Base-by-base conservation (phyloP, 495 filamentous ascomycete species). In the Thermothielavioides terrestris region DNA sequence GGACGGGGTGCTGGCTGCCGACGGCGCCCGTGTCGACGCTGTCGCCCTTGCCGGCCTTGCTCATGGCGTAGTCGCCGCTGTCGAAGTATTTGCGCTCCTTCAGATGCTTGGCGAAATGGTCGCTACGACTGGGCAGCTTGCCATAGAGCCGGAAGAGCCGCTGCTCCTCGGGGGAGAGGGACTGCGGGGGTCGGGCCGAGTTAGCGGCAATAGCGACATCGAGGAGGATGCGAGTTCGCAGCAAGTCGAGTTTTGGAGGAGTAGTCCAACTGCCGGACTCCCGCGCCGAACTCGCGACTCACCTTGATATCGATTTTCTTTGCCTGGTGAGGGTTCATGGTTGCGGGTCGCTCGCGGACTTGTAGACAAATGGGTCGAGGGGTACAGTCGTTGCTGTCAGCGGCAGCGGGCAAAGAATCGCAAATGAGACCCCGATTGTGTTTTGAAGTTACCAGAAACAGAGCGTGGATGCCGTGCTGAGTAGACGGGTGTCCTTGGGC, bases 81-180 rank as follows among this genome's bases (percentile, higher is more conserved):
- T 98, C 92, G 69, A 98, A 98, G 73, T 96, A 98, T 75, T 97
- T 98, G 70, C 94, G 90, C 67, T 95, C 90, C 79, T 95, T 78
- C 65, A 98, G 81, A 68, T 97, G 95, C 74, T 96, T 96, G 77
- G 94, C 91, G 52, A 96, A 83, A 47, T 96, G 82, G 68, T 96
- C 92, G 61, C 88, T 91, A 69, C 90, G 92, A 72, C 80, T 94
- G 42, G 92, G 92, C 45, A 95, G 81, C 69, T 96, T 96, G 68
- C 92, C 92, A 67, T 98, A 98, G 27, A 95, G 83, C 45, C 89
- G 87, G 74, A 97, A 87, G 53, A 97, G 82, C 45, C 86, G 88
- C 72, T 95, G 88, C 78, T 96, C 92, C 56, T 96, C 92, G 41
- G 89, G 83, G 42, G 80, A 83, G 65, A 97, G 74, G 38, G 85